phyloP scores from a whole-genome alignment of 228 moss, liverwort and hornwort species.

The Sphagnum magellanicum region DNA sequence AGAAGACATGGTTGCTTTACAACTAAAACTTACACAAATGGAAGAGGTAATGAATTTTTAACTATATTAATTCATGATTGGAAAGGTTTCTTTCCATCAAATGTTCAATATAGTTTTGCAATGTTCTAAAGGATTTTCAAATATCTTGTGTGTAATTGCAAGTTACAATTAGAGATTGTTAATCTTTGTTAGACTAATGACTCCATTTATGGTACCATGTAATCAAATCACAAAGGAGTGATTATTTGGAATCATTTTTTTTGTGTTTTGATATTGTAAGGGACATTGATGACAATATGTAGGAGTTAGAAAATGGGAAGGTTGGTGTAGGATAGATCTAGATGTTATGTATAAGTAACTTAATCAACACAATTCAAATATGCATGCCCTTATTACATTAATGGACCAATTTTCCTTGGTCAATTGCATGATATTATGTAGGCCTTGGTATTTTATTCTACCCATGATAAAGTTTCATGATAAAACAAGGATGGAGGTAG shows the following conservation, averaged over 20 bases:
- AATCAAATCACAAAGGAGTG: not conserved
- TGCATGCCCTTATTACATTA: conserved; percentile 19
- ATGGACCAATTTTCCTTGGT: conserved; percentile 20
- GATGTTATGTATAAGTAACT: conserved; percentile 14
- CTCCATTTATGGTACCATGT: not conserved
- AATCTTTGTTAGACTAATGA: no score
- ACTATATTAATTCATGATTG: not conserved
- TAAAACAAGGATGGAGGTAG: no score
- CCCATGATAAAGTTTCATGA: no score
- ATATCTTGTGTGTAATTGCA: not conserved
- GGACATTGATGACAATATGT: conserved; percentile 23
- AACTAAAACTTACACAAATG: conserved; percentile 38
- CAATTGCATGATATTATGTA: not conserved
- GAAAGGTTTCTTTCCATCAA: not conserved
- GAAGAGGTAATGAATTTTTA: conserved; percentile 33
- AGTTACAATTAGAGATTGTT: no score
- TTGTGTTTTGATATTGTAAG: not conserved
- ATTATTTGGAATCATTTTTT: not conserved
- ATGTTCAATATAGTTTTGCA: not conserved
- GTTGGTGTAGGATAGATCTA: conserved; percentile 14
- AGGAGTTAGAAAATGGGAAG: conserved; percentile 23
- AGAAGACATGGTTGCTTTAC: conserved; percentile 42
- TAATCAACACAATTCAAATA: conserved; percentile 18
- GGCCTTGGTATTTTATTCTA: no score
- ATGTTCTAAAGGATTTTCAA: not conserved